Conservation (phyloP, 2,329 filamentous ascomycete species). For the Phoma sp. region DNA sequence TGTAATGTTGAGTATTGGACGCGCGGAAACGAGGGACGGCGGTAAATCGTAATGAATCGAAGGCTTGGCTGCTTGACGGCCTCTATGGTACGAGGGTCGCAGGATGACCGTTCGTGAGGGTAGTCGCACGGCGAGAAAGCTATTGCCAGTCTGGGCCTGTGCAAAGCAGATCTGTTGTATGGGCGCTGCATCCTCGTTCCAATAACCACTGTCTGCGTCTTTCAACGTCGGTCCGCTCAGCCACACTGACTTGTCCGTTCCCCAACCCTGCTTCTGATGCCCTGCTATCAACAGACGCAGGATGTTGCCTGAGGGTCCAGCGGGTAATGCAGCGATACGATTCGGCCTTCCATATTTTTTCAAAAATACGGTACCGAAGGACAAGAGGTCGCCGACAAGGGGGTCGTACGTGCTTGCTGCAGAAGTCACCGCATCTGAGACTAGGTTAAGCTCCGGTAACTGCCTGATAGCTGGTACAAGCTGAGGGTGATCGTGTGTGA, state of each 20-base stretch:
- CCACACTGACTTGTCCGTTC: slow-evolving; percentile 51
- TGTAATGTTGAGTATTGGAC: slow-evolving; percentile 62
- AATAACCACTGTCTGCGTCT: slow-evolving; percentile 58
- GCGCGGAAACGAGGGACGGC: slow-evolving; percentile 62
- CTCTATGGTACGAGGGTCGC: slow-evolving; percentile 38
- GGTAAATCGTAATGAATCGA: slow-evolving; percentile 34
- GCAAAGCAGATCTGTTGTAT: slow-evolving; percentile 64
- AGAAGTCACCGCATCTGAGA: slow-evolving; percentile 40
- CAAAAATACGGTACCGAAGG: slow-evolving; percentile 63
- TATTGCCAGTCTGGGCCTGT: slow-evolving; percentile 48
- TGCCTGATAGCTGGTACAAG: slow-evolving; percentile 30
- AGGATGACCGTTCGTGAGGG: slow-evolving; percentile 56
- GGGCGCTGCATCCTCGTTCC: slow-evolving; percentile 61
- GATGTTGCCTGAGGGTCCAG: slow-evolving; percentile 65
- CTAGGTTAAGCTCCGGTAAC: slow-evolving; percentile 30
- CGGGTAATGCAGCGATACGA: slow-evolving; percentile 41
- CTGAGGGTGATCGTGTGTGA: slow-evolving; percentile 30
- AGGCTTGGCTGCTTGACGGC: slow-evolving; percentile 16
- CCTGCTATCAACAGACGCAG: slow-evolving; percentile 62
- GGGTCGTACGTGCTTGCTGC: slow-evolving; percentile 49
- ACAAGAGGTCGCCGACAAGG: slow-evolving; percentile 55
- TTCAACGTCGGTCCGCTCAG: slow-evolving; percentile 56
- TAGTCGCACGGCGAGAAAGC: slow-evolving; percentile 60
- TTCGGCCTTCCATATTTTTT: slow-evolving; percentile 41
- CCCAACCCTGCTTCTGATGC: slow-evolving; percentile 63